Evolutionary conservation across 2,329 filamentous ascomycete genomes (phyloP).

Genomic region (Dryadomyces quercus-mongolicae): DNA sequence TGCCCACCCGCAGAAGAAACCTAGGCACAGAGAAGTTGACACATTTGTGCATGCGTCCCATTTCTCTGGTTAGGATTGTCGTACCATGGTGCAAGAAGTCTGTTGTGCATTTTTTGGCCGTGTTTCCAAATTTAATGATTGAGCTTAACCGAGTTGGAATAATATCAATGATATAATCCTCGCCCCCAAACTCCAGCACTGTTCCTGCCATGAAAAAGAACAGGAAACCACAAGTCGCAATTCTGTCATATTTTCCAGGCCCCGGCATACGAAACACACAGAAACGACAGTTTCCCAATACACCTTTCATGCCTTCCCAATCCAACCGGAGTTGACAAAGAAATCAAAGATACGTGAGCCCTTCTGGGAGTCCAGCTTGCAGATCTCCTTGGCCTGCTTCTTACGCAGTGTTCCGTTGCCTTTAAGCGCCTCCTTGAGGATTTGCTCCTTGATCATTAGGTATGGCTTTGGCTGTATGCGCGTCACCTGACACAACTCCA

Average conservation of each 20-base stretch:
- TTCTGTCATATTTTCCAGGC: not conserved
- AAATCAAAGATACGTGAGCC: conserved; percentile 85
- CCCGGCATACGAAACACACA: not conserved
- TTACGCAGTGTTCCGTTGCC: conserved; percentile 82
- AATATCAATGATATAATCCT: not conserved
- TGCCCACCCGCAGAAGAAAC: too few relatives aligned
- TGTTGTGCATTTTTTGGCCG: too few relatives aligned
- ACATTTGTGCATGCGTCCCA: too few relatives aligned
- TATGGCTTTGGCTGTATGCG: conserved; percentile 90
- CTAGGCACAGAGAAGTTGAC: too few relatives aligned
- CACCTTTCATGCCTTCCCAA: conserved; percentile 58
- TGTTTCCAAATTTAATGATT: too few relatives aligned
- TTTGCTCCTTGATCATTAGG: conserved; percentile 81
- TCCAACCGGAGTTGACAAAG: conserved; percentile 85
- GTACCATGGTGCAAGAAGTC: too few relatives aligned
- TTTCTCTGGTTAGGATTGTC: too few relatives aligned
- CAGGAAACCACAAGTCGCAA: not conserved
- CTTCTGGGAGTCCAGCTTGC: conserved; percentile 72
- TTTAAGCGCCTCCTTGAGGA: conserved; percentile 85
- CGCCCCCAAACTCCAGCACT: not conserved
- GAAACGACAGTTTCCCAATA: not conserved
- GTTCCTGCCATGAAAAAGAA: not conserved
- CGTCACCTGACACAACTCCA: conserved; percentile 73
- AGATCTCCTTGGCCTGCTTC: conserved; percentile 83
- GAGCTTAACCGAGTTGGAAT: too few relatives aligned